phyloP scores from a whole-genome alignment of 2,329 filamentous ascomycete genomes.

The Talaromyces sp. region DNA sequence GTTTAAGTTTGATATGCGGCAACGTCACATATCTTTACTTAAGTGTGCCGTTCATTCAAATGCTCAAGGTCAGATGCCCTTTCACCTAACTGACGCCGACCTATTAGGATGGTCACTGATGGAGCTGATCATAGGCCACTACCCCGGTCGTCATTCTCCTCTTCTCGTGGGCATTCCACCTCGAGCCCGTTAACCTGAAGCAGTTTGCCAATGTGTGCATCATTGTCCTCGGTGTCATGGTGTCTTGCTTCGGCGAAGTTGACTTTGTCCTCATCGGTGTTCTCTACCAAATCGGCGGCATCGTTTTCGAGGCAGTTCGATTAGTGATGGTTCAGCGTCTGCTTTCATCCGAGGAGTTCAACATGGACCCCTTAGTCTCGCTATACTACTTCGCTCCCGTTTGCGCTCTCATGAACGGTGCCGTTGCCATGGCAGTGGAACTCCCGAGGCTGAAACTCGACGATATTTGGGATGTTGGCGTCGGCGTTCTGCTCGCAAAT shows the following conservation, averaged over 20 bases:
- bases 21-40: constrained; percentile 95
- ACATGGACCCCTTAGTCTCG: constrained; percentile 83
- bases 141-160: constrained; percentile 90
- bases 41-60: constrained; percentile 95
- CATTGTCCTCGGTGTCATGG: constrained; percentile 90
- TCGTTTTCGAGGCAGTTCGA: constrained; percentile 73
- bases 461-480: constrained; percentile 62
- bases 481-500: constrained; percentile 63
- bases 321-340: constrained; percentile 82
- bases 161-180: constrained; percentile 79
- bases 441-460: constrained; percentile 58
- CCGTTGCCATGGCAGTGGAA: constrained; percentile 64
- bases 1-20: constrained; percentile 89
- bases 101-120: constrained; percentile 10
- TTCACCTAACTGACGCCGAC: background rate
- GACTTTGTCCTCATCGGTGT: constrained; percentile 67
- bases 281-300: constrained; percentile 66
- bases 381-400: constrained; percentile 87
- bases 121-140: constrained; percentile 60
- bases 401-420: constrained; percentile 73
- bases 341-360: constrained; percentile 69
- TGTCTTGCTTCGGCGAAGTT: constrained; percentile 93
- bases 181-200: constrained; percentile 76
- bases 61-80: constrained; percentile 78
- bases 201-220: constrained; percentile 87